Percentiles rank a stretch among this genome's conserved stretches.
Conservation (phyloP, 495 filamentous ascomycete genomes). For the Penicillium coffeae region DNA sequence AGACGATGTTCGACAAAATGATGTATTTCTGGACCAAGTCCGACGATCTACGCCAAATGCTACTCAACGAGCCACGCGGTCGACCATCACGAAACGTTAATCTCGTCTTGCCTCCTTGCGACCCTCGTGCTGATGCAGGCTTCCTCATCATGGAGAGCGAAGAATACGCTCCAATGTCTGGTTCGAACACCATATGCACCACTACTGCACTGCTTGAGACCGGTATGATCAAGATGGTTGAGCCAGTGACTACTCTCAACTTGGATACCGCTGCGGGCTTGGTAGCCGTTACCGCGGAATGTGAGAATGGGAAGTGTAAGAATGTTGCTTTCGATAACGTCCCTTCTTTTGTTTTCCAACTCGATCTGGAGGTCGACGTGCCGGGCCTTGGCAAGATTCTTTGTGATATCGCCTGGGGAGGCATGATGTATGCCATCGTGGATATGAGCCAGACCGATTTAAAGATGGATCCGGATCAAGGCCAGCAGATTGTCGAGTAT, state of each 20-base stretch:
- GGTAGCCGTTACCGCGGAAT: neutral
- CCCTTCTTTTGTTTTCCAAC: constrained; percentile 2
- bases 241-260: too few relatives aligned
- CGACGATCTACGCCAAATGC: neutral
- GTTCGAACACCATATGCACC: constrained; percentile 1
- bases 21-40: neutral
- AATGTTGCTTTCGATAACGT: neutral
- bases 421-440: constrained; percentile 5
- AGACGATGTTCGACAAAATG: neutral
- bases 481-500: neutral
- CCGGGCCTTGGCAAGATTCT: neutral
- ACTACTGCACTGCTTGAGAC: neutral
- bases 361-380: neutral
- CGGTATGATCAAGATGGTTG: too few relatives aligned
- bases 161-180: constrained; percentile 3
- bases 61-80: constrained; percentile 5
- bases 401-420: constrained; percentile 3
- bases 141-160: constrained; percentile 2
- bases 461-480: neutral
- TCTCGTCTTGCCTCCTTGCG: constrained; percentile 1
- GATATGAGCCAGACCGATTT: neutral
- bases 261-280: constrained; percentile 6
- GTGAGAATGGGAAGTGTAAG: neutral
- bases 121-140: neutral
- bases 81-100: neutral